phyloP scores from a whole-genome alignment of 371 early-diverging fungal genomes.

The Batkoa obscura region DNA sequence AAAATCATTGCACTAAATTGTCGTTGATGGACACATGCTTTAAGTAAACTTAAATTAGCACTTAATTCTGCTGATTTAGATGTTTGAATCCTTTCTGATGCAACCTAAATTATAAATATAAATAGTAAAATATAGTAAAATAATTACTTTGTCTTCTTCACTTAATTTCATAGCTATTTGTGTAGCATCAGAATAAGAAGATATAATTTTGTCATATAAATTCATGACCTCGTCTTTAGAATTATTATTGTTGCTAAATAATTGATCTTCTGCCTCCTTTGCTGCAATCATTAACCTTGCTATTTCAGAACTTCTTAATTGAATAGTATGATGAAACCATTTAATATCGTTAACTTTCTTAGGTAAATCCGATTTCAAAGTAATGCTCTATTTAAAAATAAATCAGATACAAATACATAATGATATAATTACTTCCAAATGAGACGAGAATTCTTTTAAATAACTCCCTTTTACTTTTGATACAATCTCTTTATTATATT shows the following conservation, averaged over 20 bases:
- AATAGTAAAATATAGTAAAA: neutral
- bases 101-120: neutral
- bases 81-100: neutral
- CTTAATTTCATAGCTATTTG: neutral
- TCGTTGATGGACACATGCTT: neutral
- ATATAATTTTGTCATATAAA: neutral
- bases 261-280: neutral
- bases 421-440: no score
- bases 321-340: neutral
- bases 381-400: no score
- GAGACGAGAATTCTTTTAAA: no score
- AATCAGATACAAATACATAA: no score
- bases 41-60: neutral
- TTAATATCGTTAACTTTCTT: neutral
- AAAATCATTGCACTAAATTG: neutral
- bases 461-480: neutral
- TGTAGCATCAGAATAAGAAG: neutral
- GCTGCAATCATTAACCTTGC: neutral
- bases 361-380: no score
- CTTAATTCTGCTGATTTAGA: neutral
- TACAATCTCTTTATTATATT: neutral
- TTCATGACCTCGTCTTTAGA: neutral
- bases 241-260: neutral
- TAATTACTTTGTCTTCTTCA: neutral
- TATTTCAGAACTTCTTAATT: neutral